These are phyloP conservation scores for Pulveroboletus sp. DNA, from an alignment of 768 basidiomycete genomes.

Conservation along the genomic window DNA sequence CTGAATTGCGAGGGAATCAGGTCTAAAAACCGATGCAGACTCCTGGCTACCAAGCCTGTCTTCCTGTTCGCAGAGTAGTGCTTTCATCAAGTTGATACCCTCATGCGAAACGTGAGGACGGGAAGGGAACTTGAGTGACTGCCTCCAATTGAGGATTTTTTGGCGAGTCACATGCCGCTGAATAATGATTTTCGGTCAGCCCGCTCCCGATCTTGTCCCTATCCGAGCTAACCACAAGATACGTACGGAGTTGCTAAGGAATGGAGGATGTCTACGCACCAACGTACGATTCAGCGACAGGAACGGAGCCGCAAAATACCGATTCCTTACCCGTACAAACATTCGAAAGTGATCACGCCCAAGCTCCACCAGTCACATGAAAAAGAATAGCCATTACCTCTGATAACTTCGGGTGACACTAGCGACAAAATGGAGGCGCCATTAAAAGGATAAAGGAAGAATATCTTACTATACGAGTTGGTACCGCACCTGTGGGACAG, in stretches of 20 bases:
- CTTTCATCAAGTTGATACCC: slow-evolving; percentile 83
- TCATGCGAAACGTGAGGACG: slow-evolving; percentile 83
- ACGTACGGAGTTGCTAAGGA: slow-evolving; percentile 88
- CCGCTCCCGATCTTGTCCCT: slow-evolving; percentile 19
- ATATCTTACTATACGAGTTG: slow-evolving; percentile 75
- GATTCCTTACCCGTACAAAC: slow-evolving; percentile 75
- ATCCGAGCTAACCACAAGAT: slow-evolving; percentile 15
- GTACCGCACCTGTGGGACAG: slow-evolving; percentile 65
- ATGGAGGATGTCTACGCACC: slow-evolving; percentile 77
- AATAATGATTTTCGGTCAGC: slow-evolving; percentile 12
- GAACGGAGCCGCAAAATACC: slow-evolving; percentile 25
- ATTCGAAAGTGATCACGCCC: slow-evolving; percentile 95
- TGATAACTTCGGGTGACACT: slow-evolving; percentile 92
- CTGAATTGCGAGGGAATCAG: slow-evolving; percentile 73
- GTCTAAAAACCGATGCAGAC: slow-evolving; percentile 62
- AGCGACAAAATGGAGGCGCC: slow-evolving; percentile 22
- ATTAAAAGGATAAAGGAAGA: slow-evolving; percentile 25
- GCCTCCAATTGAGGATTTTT: slow-evolving; percentile 96
- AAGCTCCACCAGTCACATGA: slow-evolving; percentile 99
- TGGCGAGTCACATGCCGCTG: slow-evolving; percentile 92
- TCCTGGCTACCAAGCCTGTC: slow-evolving; percentile 83
- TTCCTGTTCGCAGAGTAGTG: slow-evolving; percentile 91
- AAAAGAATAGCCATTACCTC: slow-evolving; percentile 89
- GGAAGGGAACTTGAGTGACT: slow-evolving; percentile 80
- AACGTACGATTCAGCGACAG: slow-evolving; percentile 23